Percentiles rank a stretch among this genome's conserved stretches.
These are phyloP conservation scores for Waitea zeae DNA, from an alignment of 1,284 basidiomycete genomes.

Conservation along the genomic window DNA sequence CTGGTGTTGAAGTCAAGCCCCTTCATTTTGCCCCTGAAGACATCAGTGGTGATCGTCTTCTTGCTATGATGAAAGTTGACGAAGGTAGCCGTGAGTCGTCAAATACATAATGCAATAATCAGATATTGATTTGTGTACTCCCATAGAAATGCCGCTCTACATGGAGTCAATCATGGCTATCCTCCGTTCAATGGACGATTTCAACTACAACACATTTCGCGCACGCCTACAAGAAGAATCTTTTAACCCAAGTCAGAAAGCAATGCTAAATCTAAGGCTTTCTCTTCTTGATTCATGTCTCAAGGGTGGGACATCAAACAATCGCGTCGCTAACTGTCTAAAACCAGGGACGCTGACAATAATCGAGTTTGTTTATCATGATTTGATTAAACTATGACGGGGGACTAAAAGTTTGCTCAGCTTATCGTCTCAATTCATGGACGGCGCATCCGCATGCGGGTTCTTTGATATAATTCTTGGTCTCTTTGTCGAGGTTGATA, in stretches of 20 bases:
- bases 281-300: background rate
- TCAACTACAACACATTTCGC: background rate
- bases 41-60: background rate
- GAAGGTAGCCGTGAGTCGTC: background rate
- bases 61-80: background rate
- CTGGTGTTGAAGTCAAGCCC: conserved; percentile 1
- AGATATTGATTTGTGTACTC: background rate
- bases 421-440: conserved; percentile 56
- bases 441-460: conserved; percentile 43
- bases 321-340: background rate
- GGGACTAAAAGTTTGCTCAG: no score
- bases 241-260: background rate
- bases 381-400: no score
- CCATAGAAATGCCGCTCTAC: background rate
- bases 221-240: background rate
- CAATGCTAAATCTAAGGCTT: background rate
- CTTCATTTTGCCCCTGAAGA: background rate
- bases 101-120: background rate
- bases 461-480: conserved; percentile 53
- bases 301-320: background rate
- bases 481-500: conserved; percentile 43
- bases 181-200: background rate
- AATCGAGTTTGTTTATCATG: background rate
- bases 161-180: background rate
- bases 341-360: background rate